Evolutionary conservation across 139 green algal genomes (phyloP), one percentile per base, ranked within the genome.

Genomic region (Chlamydomonas sp.): DNA sequence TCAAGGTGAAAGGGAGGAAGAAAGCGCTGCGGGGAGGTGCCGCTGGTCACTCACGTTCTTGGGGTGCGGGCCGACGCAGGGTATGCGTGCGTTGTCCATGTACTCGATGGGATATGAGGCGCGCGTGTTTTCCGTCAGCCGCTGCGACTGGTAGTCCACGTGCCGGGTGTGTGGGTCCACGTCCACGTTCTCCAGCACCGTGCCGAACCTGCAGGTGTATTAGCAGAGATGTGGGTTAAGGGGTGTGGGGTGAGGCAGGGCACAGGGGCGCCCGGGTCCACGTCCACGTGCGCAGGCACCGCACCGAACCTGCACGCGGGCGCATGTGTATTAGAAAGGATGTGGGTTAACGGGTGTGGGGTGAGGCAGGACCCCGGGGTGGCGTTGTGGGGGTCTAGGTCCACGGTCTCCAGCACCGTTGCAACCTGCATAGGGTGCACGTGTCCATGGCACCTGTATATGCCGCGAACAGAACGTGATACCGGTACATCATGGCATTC

Each of bases 91-190:
- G 88, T 99, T 99, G 88, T 89, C 80, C 77, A 99, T 99, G 94
- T 95, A 97, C 64, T 99, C 89, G 77, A 99, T 98, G 74, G 97
- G 97, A 93, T 99, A 99, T 12, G 94, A 96, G 4, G 95, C 97
- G 57, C 97, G 95, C 4, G 97, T 99, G 93, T 99, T 99, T 75
- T 88, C 84, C 9, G 84, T 88, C 2, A 89, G 85, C 9, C 31
- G 83, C 83, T 87, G 90, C 84, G 73, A 88, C 17, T 95, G 85
- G 85, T 93, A 98, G 91, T 98, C 95, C 58, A 96, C 93, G 10
- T 91, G 63, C 78, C 94, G 93, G 0, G 86, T 96, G 83, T 90
- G 88, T 63, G 92, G 90, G 84, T 97, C 93, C 18, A 97, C 93
- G 14, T 96, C 91, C 49, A 99, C 95, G 86, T 99, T 99, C 89